phyloP scores from a whole-genome alignment of 23 red algal genomes.

The Cyanidiococcus yangmingshanensis region DNA sequence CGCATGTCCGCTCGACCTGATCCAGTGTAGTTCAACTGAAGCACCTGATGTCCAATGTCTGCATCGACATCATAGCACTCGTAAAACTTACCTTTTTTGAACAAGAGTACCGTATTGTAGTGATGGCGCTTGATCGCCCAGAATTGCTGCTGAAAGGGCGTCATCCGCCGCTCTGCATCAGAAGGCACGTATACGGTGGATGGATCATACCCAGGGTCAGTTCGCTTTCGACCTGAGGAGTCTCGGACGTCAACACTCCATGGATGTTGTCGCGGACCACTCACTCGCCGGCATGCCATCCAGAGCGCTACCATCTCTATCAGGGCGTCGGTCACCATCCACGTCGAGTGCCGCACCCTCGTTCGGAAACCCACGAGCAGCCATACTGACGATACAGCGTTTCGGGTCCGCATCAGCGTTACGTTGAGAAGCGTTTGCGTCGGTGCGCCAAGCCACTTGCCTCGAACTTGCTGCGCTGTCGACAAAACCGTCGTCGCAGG shows the following conservation, averaged over 20 bases:
- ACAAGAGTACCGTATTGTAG: constrained; percentile 77
- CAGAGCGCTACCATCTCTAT: neutral
- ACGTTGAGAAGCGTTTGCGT: neutral
- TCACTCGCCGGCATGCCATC: constrained; percentile 2
- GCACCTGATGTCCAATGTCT: constrained; percentile 61
- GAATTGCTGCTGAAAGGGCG: constrained; percentile 96
- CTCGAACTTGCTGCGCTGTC: neutral
- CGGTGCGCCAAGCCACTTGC: neutral
- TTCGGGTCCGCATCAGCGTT: neutral
- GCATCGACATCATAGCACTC: constrained; percentile 93
- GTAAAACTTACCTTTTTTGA: constrained; percentile 99
- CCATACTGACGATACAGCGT: neutral
- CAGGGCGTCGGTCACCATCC: neutral
- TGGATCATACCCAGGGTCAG: constrained; percentile 60
- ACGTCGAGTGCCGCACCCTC: neutral
- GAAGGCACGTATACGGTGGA: constrained; percentile 68
- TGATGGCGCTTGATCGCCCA: constrained; percentile 69
- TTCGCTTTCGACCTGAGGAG: constrained; percentile 33
- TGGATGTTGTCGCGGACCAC: constrained; percentile 52
- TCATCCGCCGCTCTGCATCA: constrained; percentile 31
- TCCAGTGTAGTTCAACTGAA: constrained; percentile 87
- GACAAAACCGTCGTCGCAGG: neutral
- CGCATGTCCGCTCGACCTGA: constrained; percentile 91
- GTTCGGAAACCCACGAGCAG: neutral
- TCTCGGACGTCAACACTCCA: constrained; percentile 67